Percentiles rank a stretch among this genome's conserved stretches.
phyloP scores from a whole-genome alignment of 1,284 basidiomycete species.

The Entoloma clypeatum region DNA sequence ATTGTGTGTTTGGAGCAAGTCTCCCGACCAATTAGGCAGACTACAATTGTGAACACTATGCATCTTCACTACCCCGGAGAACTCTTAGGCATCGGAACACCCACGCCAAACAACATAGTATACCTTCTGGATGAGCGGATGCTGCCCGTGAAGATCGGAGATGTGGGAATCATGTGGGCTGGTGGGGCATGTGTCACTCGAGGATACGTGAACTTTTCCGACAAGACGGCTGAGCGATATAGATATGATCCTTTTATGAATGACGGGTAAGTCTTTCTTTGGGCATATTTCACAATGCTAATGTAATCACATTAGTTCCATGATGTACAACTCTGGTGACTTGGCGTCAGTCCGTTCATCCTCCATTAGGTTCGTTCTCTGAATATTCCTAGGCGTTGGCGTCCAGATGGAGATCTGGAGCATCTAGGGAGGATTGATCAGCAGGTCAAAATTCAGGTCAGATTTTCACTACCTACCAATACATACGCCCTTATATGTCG shows the following conservation, averaged over 20 bases:
- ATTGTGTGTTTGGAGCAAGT: neutral
- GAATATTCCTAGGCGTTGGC: constrained; percentile 38
- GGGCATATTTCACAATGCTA: neutral
- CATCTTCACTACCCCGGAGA: constrained; percentile 43
- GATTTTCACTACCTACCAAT: neutral
- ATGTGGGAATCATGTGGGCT: constrained; percentile 56
- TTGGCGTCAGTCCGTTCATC: constrained; percentile 36
- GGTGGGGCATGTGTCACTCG: constrained; percentile 51
- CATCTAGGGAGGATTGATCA: constrained; percentile 56
- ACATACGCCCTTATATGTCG: neutral
- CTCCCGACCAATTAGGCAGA: constrained; percentile 28
- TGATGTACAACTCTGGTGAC: constrained; percentile 62
- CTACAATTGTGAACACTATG: constrained; percentile 59
- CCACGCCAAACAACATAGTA: constrained; percentile 56
- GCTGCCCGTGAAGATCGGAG: constrained; percentile 48
- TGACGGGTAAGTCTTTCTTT: constrained; percentile 38
- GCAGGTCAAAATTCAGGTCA: constrained; percentile 51
- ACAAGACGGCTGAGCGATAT: constrained; percentile 52
- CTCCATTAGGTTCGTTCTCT: neutral
- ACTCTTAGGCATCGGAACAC: constrained; percentile 47
- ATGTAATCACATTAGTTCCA: constrained; percentile 31
- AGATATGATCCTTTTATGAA: constrained; percentile 46
- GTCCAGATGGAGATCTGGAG: constrained; percentile 47
- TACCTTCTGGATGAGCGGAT: constrained; percentile 53
- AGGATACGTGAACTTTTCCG: constrained; percentile 53